These are phyloP conservation scores for Pouteria glomerata DNA, from an alignment of 148 eudicot genomes.

Conservation along the genomic window DNA sequence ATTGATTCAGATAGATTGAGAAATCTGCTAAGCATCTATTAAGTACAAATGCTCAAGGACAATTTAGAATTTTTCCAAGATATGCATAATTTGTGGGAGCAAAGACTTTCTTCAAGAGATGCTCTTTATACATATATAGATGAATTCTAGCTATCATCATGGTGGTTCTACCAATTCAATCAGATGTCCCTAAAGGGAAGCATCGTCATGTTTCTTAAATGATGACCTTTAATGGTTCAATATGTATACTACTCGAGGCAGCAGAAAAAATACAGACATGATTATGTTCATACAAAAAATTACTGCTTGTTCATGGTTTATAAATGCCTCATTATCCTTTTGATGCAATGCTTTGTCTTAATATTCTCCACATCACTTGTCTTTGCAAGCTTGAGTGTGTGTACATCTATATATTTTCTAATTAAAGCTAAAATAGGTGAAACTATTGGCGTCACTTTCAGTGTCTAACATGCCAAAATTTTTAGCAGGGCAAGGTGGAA, in stretches of 20 bases:
- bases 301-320: neutral
- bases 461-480: neutral
- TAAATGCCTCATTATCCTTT: neutral
- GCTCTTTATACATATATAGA: neutral
- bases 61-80: neutral
- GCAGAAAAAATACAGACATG: neutral
- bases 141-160: neutral
- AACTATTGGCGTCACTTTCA: neutral
- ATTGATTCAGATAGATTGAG: neutral
- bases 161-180: neutral
- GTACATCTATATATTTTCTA: neutral
- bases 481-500: slow-evolving; percentile 35
- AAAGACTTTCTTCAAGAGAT: neutral
- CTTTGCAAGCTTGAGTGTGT: neutral
- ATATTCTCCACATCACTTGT: neutral
- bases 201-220: slow-evolving; percentile 6
- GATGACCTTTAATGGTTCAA: neutral
- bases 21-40: neutral
- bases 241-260: neutral
- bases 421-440: neutral
- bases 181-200: neutral
- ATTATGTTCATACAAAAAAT: neutral
- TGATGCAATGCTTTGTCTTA: neutral
- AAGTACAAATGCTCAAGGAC: neutral
- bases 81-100: neutral